A percentile compares a stretch with the other conserved stretches of the same genome.
Conservation (phyloP, 305 asterid species). For the Lippia alba region DNA sequence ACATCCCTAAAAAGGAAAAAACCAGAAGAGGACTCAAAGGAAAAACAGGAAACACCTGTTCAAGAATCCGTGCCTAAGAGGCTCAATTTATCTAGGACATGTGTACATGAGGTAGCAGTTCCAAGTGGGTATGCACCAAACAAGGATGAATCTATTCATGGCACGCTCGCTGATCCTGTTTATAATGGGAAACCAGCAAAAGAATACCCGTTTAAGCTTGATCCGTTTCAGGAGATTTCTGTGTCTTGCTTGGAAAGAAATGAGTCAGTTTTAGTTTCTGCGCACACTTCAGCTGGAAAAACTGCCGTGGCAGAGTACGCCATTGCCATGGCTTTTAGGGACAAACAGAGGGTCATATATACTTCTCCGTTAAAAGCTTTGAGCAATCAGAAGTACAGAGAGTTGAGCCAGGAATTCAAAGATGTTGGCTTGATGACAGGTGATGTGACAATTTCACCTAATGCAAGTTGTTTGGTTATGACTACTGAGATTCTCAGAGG, state of each 20-base stretch:
- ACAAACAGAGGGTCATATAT: conserved; percentile 89
- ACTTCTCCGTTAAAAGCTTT: conserved; percentile 94
- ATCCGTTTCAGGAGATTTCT: conserved; percentile 86
- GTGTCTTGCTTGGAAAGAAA: conserved; percentile 89
- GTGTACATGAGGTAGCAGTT: conserved; percentile 97
- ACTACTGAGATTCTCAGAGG: conserved; percentile 96
- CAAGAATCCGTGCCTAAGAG: conserved; percentile 57
- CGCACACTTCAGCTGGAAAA: conserved; percentile 99
- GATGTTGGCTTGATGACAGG: conserved; percentile 99
- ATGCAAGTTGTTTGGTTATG: conserved; percentile 98
- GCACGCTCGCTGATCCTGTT: conserved; percentile 81
- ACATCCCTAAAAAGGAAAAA: conserved; percentile 61
- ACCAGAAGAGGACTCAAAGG: conserved; percentile 48
- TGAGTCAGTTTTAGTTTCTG: conserved; percentile 89
- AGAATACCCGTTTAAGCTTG: conserved; percentile 76
- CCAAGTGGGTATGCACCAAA: conserved; percentile 63
- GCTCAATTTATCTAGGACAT: conserved; percentile 62
- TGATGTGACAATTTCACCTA: conserved; percentile 90
- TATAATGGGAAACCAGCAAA: conserved; percentile 79
- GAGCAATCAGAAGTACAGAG: conserved; percentile 96
- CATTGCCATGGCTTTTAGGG: conserved; percentile 92
- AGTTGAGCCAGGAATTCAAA: conserved; percentile 86
- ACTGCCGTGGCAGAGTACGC: conserved; percentile 99
- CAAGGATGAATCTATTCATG: conserved; percentile 70
- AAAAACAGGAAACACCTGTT: conserved; percentile 34